Conservation (phyloP, 352 stramenopile species). For the Phytophthora aleatoria region DNA sequence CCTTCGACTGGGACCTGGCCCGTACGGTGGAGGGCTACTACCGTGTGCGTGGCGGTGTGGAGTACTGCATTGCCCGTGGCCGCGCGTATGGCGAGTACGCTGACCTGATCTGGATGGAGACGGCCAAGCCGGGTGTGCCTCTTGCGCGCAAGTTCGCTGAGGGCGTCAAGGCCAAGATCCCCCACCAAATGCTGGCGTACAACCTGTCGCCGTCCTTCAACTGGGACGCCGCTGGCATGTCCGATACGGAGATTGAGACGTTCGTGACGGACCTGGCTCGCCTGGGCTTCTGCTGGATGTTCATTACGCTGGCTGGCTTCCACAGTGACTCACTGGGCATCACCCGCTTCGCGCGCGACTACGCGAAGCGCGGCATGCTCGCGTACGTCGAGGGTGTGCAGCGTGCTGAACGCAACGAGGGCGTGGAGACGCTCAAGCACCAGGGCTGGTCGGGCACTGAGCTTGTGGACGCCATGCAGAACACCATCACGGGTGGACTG, state of each 20-base stretch:
- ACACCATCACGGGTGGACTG: conserved; percentile 94
- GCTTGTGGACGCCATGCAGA: conserved; percentile 96
- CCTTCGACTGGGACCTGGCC: conserved; percentile 96
- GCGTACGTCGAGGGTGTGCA: conserved; percentile 98
- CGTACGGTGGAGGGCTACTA: conserved; percentile 98
- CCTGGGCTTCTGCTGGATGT: conserved; percentile 98
- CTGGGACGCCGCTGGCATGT: conserved; percentile 97
- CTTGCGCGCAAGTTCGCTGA: conserved; percentile 95
- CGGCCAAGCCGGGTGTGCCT: conserved; percentile 92
- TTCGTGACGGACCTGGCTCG: conserved; percentile 96
- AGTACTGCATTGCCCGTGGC: conserved; percentile 97
- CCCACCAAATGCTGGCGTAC: conserved; percentile 98
- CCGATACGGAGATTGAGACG: conserved; percentile 90
- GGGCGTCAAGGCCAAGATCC: conserved; percentile 90
- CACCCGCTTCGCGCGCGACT: conserved; percentile 93
- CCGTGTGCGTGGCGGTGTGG: conserved; percentile 93
- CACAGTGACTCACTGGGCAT: conserved; percentile 97
- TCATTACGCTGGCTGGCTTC: conserved; percentile 99
- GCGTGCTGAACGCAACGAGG: conserved; percentile 93
- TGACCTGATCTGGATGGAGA: conserved; percentile 99
- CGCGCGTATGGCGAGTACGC: conserved; percentile 94
- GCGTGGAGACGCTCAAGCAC: conserved; percentile 97
- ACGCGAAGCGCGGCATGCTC: conserved; percentile 91
- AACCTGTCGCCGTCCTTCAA: conserved; percentile 99
- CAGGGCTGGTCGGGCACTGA: conserved; percentile 98